These are phyloP conservation scores for Candida pseudofarinosa DNA, from an alignment of 805 yeast species.

Conservation along the genomic window DNA sequence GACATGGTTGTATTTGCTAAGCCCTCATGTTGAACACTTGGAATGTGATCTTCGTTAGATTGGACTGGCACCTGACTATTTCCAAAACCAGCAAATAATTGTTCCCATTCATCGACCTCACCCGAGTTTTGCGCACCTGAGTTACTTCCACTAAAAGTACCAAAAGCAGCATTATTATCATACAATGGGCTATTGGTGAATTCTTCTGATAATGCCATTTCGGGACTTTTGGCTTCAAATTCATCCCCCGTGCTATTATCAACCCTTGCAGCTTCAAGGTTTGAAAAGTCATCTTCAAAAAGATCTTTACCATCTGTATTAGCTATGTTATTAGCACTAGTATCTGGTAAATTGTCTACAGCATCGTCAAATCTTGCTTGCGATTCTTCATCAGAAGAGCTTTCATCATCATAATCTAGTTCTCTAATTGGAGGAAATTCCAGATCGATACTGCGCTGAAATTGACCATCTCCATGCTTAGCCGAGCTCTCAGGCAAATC, in stretches of 20 bases:
- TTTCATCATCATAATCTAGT: constrained; percentile 50
- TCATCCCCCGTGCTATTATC: constrained; percentile 28
- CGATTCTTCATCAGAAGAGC: constrained; percentile 34
- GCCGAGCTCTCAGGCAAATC: constrained; percentile 1
- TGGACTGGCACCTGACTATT: constrained; percentile 27
- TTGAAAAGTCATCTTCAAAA: constrained; percentile 37
- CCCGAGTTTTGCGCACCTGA: not conserved
- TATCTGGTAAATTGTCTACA: constrained; percentile 22
- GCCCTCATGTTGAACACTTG: constrained; percentile 1
- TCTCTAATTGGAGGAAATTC: constrained; percentile 66
- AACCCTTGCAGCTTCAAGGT: constrained; percentile 31
- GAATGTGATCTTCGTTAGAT: not conserved
- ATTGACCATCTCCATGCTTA: not conserved
- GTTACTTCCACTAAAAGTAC: not conserved
- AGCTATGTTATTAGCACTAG: constrained; percentile 13
- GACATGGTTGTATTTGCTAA: not conserved
- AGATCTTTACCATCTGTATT: constrained; percentile 16
- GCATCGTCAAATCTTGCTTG: constrained; percentile 37
- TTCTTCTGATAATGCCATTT: constrained; percentile 22
- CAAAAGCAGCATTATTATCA: not conserved
- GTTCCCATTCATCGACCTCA: constrained; percentile 84
- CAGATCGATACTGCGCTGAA: constrained; percentile 19
- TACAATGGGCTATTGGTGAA: constrained; percentile 23
- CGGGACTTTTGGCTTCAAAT: constrained; percentile 19
- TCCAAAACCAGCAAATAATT: constrained; percentile 85